Evolutionary conservation across 176 grass and related monocot species (phyloP).

Genomic region (Bolboschoenus planiculmis): DNA sequence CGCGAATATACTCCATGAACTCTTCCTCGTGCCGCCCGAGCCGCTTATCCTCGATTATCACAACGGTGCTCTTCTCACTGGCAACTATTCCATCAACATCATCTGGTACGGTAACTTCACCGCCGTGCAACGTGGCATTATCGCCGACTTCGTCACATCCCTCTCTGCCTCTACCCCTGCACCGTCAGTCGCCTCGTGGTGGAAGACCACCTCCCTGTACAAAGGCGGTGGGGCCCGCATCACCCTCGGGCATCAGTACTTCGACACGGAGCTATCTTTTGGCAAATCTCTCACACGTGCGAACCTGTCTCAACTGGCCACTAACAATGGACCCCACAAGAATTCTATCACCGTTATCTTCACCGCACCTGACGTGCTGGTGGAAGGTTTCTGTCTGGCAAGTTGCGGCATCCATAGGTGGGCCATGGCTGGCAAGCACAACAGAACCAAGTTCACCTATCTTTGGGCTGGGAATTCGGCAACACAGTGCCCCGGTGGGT

Average conservation of each 20-base stretch:
- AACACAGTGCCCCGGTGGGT: slow-evolving; percentile 71
- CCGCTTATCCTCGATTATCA: slow-evolving; percentile 66
- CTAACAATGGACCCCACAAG: slow-evolving; percentile 35
- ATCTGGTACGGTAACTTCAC: slow-evolving; percentile 76
- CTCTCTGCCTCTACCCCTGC: not conserved
- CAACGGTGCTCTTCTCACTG: slow-evolving; percentile 47
- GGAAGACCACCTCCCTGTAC: slow-evolving; percentile 46
- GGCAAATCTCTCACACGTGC: slow-evolving; percentile 40
- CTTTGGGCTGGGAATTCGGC: slow-evolving; percentile 71
- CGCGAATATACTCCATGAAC: slow-evolving; percentile 35
- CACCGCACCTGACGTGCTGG: slow-evolving; percentile 52
- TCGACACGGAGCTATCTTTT: slow-evolving; percentile 40
- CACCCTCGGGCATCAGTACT: slow-evolving; percentile 38
- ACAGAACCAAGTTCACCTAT: slow-evolving; percentile 40
- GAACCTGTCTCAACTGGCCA: slow-evolving; percentile 47
- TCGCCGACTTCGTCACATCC: slow-evolving; percentile 65
- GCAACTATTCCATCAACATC: slow-evolving; percentile 60
- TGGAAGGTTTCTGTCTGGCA: slow-evolving; percentile 54
- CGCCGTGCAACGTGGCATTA: slow-evolving; percentile 39
- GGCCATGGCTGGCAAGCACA: slow-evolving; percentile 29
- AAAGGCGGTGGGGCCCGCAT: slow-evolving; percentile 33
- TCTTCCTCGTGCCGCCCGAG: slow-evolving; percentile 59
- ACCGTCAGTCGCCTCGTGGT: slow-evolving; percentile 86
- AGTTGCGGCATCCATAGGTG: slow-evolving; percentile 56
- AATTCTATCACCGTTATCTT: slow-evolving; percentile 52